These are phyloP conservation scores for Henckelia pumila DNA, from an alignment of 257 asterid species.

Conservation along the genomic window DNA sequence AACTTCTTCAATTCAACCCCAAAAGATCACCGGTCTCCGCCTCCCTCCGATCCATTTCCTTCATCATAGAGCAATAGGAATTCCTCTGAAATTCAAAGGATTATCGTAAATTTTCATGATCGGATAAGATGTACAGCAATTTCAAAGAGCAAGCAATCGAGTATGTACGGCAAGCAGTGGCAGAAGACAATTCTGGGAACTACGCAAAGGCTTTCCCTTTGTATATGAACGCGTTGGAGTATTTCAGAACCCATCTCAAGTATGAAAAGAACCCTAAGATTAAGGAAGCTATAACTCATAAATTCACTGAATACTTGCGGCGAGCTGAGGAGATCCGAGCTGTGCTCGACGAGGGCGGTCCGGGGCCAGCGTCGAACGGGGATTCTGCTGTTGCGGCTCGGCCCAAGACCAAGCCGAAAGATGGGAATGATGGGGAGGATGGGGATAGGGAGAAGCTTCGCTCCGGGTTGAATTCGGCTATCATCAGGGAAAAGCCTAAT, in stretches of 20 bases:
- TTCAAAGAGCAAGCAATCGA: constrained; percentile 83
- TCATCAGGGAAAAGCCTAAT: constrained; percentile 48
- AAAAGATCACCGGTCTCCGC: too few species aligned
- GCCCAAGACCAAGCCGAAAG: too few species aligned
- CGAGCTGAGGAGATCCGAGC: constrained; percentile 84
- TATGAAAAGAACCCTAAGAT: constrained; percentile 76
- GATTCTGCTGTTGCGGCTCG: constrained; percentile 60
- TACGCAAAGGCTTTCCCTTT: constrained; percentile 72
- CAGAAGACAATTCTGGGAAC: constrained; percentile 70
- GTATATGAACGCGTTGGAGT: constrained; percentile 75
- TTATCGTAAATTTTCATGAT: constrained; percentile 15
- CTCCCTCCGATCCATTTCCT: too few species aligned
- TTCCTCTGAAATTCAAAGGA: too few species aligned
- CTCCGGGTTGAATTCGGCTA: constrained; percentile 50
- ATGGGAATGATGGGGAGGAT: constrained; percentile 24
- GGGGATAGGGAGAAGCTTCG: constrained; percentile 66
- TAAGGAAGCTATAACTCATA: constrained; percentile 73
- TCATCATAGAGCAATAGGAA: too few species aligned
- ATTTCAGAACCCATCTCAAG: constrained; percentile 67
- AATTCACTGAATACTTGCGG: constrained; percentile 63
- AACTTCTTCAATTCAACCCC: too few species aligned
- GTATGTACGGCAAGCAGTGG: constrained; percentile 64
- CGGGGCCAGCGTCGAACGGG: constrained; percentile 47
- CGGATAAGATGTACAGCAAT: constrained; percentile 57
- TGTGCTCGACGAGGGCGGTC: constrained; percentile 55